Evolutionary conservation across 1,284 basidiomycete genomes (phyloP).

Genomic region (Fomes fomentarius): DNA sequence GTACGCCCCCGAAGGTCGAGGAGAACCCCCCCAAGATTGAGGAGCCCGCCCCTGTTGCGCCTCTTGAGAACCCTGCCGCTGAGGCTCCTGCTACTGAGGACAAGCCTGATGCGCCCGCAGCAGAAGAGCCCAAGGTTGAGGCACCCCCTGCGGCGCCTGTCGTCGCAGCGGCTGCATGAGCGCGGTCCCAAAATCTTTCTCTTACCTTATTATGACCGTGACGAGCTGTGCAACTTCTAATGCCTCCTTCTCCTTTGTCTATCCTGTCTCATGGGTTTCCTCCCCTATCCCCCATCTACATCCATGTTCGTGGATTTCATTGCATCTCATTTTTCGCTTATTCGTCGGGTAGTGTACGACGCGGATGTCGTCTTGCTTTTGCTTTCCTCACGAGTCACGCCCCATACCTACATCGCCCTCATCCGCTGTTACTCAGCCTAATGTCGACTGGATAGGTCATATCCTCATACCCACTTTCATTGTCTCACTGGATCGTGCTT

Average conservation of each 20-base stretch:
- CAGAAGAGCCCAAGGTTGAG: slow-evolving; percentile 43
- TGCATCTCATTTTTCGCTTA: slow-evolving; percentile 37
- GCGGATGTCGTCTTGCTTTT: slow-evolving; percentile 58
- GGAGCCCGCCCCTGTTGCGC: slow-evolving; percentile 72
- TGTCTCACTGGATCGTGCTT: slow-evolving; percentile 56
- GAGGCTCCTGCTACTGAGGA: slow-evolving; percentile 37
- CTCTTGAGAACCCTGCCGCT: slow-evolving; percentile 70
- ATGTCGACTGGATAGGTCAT: slow-evolving; percentile 37
- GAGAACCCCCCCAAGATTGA: slow-evolving; percentile 81
- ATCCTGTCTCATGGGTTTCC: slow-evolving; percentile 40
- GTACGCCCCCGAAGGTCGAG: slow-evolving; percentile 81
- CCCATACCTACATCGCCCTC: slow-evolving; percentile 32
- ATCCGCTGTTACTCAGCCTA: slow-evolving; percentile 36
- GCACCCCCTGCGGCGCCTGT: slow-evolving; percentile 39
- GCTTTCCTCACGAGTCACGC: slow-evolving; percentile 36
- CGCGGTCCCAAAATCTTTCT: slow-evolving; percentile 24
- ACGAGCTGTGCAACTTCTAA: slow-evolving; percentile 52
- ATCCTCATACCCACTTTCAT: slow-evolving; percentile 52
- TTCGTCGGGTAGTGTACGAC: slow-evolving; percentile 60
- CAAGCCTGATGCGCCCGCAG: slow-evolving; percentile 34
- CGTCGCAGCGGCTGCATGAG: slow-evolving; percentile 64
- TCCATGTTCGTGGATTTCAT: slow-evolving; percentile 34
- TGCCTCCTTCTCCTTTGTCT: slow-evolving; percentile 37
- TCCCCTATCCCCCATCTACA: slow-evolving; percentile 38
- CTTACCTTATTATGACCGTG: slow-evolving; percentile 47